phyloP scores from a whole-genome alignment of 805 yeast genomes.

The Scheffersomyces lignosus region DNA sequence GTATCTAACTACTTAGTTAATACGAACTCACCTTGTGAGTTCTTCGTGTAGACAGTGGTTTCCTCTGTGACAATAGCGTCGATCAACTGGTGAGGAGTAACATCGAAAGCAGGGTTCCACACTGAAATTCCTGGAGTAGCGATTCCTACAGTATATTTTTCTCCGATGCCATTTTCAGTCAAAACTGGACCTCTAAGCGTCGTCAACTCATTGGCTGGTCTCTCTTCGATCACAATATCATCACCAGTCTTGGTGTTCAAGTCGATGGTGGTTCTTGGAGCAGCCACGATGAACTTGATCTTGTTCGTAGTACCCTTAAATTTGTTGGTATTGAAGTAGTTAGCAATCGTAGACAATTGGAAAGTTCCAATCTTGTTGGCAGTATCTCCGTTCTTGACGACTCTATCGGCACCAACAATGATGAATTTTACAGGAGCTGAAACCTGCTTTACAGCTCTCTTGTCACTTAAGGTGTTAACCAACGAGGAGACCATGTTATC shows the following conservation, averaged over 20 bases:
- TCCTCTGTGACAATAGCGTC: conserved; percentile 91
- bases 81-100: conserved; percentile 79
- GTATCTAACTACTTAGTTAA: conserved; percentile 18
- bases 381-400: conserved; percentile 90
- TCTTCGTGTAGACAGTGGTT: conserved; percentile 51
- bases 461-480: conserved; percentile 45
- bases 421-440: conserved; percentile 78
- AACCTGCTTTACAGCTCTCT: conserved; percentile 20
- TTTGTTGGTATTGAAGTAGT: conserved; percentile 35
- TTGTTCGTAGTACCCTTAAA: conserved; percentile 22
- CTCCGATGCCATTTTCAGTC: conserved; percentile 30
- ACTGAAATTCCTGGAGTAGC: conserved; percentile 85
- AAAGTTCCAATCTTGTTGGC: conserved; percentile 96
- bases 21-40: conserved; percentile 50
- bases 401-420: conserved; percentile 94
- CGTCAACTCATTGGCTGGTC: conserved; percentile 80
- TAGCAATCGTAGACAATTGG: conserved; percentile 77
- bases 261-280: conserved; percentile 92
- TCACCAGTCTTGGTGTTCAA: conserved; percentile 63
- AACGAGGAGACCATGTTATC: conserved; percentile 90
- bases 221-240: conserved; percentile 80
- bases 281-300: conserved; percentile 88
- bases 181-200: conserved; percentile 61
- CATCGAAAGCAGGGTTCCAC: conserved; percentile 97
- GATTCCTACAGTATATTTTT: conserved; percentile 58